These are phyloP conservation scores for Phytophthora crassamura DNA, from an alignment of 352 stramenopile genomes.

Conservation along the genomic window DNA sequence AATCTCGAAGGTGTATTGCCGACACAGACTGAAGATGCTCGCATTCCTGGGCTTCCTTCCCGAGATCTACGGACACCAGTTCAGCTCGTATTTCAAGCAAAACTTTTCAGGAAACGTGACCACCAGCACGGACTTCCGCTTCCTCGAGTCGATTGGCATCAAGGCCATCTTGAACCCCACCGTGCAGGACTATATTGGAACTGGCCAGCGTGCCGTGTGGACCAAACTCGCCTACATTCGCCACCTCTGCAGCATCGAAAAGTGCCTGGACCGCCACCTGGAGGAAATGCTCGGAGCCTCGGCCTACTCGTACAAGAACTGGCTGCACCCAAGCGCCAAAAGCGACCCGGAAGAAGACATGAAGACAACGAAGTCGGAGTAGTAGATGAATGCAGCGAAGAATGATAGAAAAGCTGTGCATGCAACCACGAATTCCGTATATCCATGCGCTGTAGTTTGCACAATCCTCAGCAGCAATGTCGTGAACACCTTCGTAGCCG, in stretches of 20 bases:
- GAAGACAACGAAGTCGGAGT: constrained; percentile 21
- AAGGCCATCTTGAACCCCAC: constrained; percentile 89
- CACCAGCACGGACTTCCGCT: constrained; percentile 91
- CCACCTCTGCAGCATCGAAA: constrained; percentile 94
- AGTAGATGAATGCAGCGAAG: not conserved
- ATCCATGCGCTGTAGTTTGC: not conserved
- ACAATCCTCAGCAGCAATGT: not conserved
- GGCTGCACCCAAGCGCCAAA: constrained; percentile 42
- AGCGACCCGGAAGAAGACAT: constrained; percentile 2
- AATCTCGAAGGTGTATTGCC: constrained; percentile 85
- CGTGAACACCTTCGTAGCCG: constrained; percentile 11
- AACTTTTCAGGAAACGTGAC: constrained; percentile 98
- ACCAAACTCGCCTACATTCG: constrained; percentile 94
- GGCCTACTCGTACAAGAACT: constrained; percentile 52
- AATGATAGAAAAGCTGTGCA: not conserved
- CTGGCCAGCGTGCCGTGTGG: constrained; percentile 91
- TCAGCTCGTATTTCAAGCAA: constrained; percentile 86
- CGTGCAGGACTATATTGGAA: constrained; percentile 77
- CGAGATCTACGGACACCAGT: constrained; percentile 82
- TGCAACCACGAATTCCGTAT: not conserved
- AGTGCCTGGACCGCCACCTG: constrained; percentile 52
- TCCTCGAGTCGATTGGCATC: constrained; percentile 79
- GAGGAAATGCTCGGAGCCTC: constrained; percentile 36
- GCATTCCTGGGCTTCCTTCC: constrained; percentile 89
- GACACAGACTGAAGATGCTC: constrained; percentile 76